Percentiles rank a stretch among this genome's conserved stretches.
phyloP scores from a whole-genome alignment of 495 filamentous ascomycete species.

The Apodospora peruviana region DNA sequence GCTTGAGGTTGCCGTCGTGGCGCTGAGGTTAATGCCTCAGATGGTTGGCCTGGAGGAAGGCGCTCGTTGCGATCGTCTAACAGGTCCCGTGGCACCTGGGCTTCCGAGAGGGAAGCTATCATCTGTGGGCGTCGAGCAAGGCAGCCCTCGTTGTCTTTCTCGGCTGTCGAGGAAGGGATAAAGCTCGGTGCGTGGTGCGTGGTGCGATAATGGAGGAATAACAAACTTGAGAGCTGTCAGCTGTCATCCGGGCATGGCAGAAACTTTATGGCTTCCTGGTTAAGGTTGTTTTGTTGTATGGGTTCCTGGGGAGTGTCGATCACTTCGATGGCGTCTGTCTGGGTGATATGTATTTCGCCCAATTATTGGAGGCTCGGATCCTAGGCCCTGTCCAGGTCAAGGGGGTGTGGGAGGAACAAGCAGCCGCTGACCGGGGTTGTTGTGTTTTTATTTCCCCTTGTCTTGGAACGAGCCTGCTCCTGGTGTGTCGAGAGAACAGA shows the following conservation, averaged over 20 bases:
- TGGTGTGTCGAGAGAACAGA: not conserved
- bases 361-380: constrained; percentile 19
- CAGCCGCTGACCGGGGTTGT: constrained; percentile 1
- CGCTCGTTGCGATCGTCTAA: not conserved
- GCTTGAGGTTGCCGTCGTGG: not conserved
- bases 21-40: not conserved
- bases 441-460: not conserved
- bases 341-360: constrained; percentile 10
- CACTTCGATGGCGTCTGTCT: constrained; percentile 1
- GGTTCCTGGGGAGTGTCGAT: constrained; percentile 1
- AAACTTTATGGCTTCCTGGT: too few species aligned
- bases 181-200: too few species aligned
- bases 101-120: not conserved
- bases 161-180: too few species aligned
- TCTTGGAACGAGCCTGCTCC: not conserved
- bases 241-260: too few species aligned
- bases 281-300: constrained; percentile 1
- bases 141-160: not conserved
- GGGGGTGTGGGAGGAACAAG: constrained; percentile 1
- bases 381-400: constrained; percentile 10
- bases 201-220: too few species aligned
- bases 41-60: not conserved
- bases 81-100: not conserved
- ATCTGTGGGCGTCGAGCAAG: not conserved
- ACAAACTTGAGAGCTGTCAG: too few species aligned